phyloP scores from a whole-genome alignment of 139 green algal genomes.

The Chlamydomonas eustigma region DNA sequence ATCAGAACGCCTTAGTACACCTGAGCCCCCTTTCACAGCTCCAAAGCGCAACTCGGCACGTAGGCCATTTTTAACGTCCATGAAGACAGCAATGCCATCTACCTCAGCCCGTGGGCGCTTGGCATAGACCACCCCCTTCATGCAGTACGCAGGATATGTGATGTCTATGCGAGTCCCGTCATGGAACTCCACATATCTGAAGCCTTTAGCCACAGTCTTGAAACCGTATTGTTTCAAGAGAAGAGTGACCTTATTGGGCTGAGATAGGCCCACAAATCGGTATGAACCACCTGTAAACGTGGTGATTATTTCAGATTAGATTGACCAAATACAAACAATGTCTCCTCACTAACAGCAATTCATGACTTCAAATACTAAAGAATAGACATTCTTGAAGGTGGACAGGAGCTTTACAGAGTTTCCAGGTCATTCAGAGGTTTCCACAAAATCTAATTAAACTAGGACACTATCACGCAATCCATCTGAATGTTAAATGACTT shows the following conservation, averaged over 20 bases:
- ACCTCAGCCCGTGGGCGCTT: slow-evolving; percentile 45
- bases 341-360: too few relatives aligned
- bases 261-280: slow-evolving; percentile 57
- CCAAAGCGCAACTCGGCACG: slow-evolving; percentile 5
- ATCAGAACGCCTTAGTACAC: slow-evolving; percentile 9
- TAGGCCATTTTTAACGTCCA: slow-evolving; percentile 25
- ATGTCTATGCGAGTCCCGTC: slow-evolving; percentile 68
- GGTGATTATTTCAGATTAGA: too few relatives aligned
- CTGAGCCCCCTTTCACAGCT: not conserved
- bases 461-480: too few relatives aligned
- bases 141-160: slow-evolving; percentile 61
- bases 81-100: slow-evolving; percentile 42
- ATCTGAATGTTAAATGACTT: slow-evolving; percentile 4
- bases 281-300: slow-evolving; percentile 44
- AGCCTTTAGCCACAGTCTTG: slow-evolving; percentile 66
- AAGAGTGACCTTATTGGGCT: slow-evolving; percentile 64
- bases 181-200: slow-evolving; percentile 54
- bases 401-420: too few relatives aligned
- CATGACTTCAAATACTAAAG: too few relatives aligned
- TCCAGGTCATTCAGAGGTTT: too few relatives aligned
- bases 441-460: too few relatives aligned
- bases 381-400: too few relatives aligned
- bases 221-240: slow-evolving; percentile 63
- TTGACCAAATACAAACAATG: too few relatives aligned
- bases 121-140: slow-evolving; percentile 27